Base-by-base conservation (phyloP, 129 eudicot genomes). In the Escallonia herrerae region DNA sequence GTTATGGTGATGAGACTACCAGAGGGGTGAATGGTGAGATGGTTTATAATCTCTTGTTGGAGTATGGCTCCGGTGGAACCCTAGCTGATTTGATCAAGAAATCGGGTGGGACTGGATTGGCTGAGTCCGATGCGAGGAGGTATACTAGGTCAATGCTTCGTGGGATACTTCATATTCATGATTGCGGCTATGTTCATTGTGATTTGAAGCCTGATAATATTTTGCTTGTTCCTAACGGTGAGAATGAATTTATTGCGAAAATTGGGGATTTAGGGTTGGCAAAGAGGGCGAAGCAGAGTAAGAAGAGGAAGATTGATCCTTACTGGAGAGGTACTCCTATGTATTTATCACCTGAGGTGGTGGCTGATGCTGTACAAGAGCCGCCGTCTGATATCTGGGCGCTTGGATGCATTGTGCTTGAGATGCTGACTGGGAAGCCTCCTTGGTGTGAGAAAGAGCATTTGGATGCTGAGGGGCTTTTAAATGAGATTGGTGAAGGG, bases 201-300 rank as follows among this genome's bases (percentile, higher is more conserved):
- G 95, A 87, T 80, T 60, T 87, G 67, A 87, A 87, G 69, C 96
- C 89, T 8, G 87, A 82, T 0, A 88, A 88, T 58, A 43, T 88
- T 4, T 58, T 88, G 78, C 89, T 88, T 44, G 81, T 88, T n/a
- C 38, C 62, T 9, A 61, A 54, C 68, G 60, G 71, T 39, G n/a
- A 43, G 43, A 1, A 60, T 44, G 72, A 77, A 47, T 77, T 75
- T 53, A 55, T 68, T 77, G 96, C 82, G 2, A 88, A 85, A 58
- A 85, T 88, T 62, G 96, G 89, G 56, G 93, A 88, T 85, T 73
- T 88, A 12, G 96, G 96, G 38, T 80, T 85, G 83, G 96, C 93
- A 2, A 84, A 84, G 72, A 76, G 87, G 79, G 74, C n/a, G 4
- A 71, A 64, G 40, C 77, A 51, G 74, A 58, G 63, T 44, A 82